Evolutionary conservation across 257 asterid genomes (phyloP).

Genomic region (Echium plantagineum): DNA sequence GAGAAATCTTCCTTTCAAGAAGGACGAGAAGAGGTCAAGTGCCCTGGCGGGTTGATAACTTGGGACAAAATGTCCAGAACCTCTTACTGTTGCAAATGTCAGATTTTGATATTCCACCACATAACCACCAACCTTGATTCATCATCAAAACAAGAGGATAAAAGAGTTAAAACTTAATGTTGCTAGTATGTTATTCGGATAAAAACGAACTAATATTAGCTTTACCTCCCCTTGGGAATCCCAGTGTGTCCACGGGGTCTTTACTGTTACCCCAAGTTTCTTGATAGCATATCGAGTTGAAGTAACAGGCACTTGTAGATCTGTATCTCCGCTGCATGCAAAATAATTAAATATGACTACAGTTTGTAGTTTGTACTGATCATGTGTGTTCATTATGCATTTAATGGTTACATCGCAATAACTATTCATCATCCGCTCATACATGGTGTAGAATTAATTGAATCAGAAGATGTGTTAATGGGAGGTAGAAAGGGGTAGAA

Average conservation of each 20-base stretch:
- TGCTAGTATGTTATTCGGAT: no score
- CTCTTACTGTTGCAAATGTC: conserved; percentile 47
- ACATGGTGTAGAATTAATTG: no score
- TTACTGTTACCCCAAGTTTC: conserved; percentile 28
- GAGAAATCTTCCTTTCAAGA: conserved; percentile 42
- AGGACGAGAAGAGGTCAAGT: conserved; percentile 29
- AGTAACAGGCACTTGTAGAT: conserved; percentile 40
- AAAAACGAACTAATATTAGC: not conserved
- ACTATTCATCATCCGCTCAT: no score
- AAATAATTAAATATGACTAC: not conserved
- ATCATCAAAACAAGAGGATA: not conserved
- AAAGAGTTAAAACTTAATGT: no score
- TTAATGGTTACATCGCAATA: no score
- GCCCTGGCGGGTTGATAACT: conserved; percentile 50
- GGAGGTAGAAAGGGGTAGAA: no score
- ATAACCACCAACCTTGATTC: conserved; percentile 47
- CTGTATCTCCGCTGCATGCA: conserved; percentile 51
- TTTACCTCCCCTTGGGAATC: conserved; percentile 34
- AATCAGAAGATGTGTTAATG: no score
- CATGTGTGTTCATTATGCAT: no score
- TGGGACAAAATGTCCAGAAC: conserved; percentile 55
- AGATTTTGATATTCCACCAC: conserved; percentile 42
- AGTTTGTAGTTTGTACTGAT: not conserved
- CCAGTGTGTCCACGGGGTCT: conserved; percentile 56
- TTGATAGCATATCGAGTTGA: conserved; percentile 39